These are phyloP conservation scores for Ambrosia trifida DNA, from an alignment of 129 eudicot genomes.

Conservation along the genomic window DNA sequence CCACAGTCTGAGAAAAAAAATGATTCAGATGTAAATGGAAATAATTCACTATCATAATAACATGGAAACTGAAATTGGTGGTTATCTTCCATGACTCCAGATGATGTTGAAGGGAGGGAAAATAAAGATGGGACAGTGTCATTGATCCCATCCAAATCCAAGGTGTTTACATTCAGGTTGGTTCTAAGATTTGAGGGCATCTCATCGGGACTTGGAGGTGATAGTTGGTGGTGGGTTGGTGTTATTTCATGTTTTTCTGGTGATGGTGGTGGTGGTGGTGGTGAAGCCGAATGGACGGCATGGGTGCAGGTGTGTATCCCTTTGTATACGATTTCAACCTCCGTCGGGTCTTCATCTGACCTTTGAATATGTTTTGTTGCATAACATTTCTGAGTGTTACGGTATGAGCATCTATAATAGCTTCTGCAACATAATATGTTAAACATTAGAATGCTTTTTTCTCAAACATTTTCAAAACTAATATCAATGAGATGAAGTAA, in stretches of 20 bases:
- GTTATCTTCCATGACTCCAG: constrained; percentile 29
- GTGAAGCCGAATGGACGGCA: background rate
- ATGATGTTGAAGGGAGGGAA: constrained; percentile 47
- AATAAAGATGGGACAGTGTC: constrained; percentile 33
- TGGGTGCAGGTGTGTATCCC: constrained; percentile 37
- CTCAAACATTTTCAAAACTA: background rate
- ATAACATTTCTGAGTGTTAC: constrained; percentile 25
- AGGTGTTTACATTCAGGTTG: constrained; percentile 53
- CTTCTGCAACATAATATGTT: constrained; percentile 14
- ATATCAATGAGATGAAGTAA: background rate
- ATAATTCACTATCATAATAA: constrained; percentile 34
- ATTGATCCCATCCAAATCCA: constrained; percentile 13
- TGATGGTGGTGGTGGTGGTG: constrained; percentile 24
- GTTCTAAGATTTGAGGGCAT: constrained; percentile 37
- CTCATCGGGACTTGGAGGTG: constrained; percentile 33
- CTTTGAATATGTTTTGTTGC: constrained; percentile 40
- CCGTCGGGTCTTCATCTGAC: constrained; percentile 17
- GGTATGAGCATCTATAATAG: constrained; percentile 39
- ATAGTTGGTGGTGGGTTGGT: constrained; percentile 27
- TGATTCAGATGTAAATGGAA: no score
- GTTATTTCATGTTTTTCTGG: constrained; percentile 18
- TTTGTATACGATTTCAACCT: constrained; percentile 20
- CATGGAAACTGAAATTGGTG: constrained; percentile 28
- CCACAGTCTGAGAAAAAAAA: no score
- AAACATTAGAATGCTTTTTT: background rate